phyloP scores from a whole-genome alignment of 257 asterid genomes.

The Scutellaria baicalensis region DNA sequence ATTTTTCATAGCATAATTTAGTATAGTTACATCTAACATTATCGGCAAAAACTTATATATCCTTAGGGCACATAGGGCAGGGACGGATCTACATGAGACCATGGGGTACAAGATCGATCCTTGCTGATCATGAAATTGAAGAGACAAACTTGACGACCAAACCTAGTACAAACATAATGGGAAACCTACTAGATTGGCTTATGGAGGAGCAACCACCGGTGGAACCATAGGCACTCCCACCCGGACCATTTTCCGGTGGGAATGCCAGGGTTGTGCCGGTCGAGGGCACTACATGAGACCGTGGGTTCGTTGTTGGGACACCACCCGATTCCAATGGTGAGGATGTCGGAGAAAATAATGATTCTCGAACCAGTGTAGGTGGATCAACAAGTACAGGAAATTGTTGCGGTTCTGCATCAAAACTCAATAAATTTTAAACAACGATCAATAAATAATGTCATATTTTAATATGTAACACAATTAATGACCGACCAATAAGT shows the following conservation, averaged over 20 bases:
- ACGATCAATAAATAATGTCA: too few relatives aligned
- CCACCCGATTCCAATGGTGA: slow-evolving; percentile 73
- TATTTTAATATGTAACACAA: neutral
- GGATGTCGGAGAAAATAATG: slow-evolving; percentile 71
- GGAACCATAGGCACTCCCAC: slow-evolving; percentile 43
- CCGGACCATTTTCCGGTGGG: slow-evolving; percentile 79
- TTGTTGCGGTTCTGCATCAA: slow-evolving; percentile 62
- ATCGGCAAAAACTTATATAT: too few relatives aligned
- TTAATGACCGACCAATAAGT: too few relatives aligned
- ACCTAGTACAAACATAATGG: slow-evolving; percentile 26
- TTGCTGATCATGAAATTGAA: neutral
- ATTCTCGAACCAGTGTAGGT: slow-evolving; percentile 53
- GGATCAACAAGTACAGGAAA: slow-evolving; percentile 69
- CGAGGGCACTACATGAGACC: slow-evolving; percentile 44
- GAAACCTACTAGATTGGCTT: slow-evolving; percentile 31
- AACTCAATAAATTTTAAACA: too few relatives aligned
- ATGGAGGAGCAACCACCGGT: slow-evolving; percentile 40
- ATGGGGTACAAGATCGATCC: too few relatives aligned
- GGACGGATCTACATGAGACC: too few relatives aligned
- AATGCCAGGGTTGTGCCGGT: slow-evolving; percentile 43
- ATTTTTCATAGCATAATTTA: too few relatives aligned
- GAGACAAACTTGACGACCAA: slow-evolving; percentile 20
- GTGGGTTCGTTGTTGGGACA: slow-evolving; percentile 41
- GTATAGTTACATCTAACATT: too few relatives aligned
- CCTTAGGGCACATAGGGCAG: too few relatives aligned